Evolutionary conservation across 345 rosid species (phyloP).

Genomic region (Euphorbia lathyris): DNA sequence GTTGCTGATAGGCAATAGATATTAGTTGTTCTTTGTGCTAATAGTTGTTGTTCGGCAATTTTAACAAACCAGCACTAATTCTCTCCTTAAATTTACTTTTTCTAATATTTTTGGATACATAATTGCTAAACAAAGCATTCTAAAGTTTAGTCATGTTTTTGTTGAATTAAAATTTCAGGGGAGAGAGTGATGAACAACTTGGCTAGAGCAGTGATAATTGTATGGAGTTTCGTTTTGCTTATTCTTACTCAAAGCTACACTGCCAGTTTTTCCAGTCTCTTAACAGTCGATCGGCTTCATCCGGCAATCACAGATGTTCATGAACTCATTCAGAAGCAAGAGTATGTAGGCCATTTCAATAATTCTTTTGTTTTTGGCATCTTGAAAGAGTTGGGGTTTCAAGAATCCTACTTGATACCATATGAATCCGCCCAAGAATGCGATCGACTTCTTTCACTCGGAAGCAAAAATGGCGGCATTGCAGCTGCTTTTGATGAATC

Average conservation of each 20-base stretch:
- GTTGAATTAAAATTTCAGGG: too few species aligned
- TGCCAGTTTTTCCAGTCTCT: constrained; percentile 49
- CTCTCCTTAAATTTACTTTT: too few species aligned
- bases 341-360: constrained; percentile 36
- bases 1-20: too few species aligned
- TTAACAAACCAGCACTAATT: too few species aligned
- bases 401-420: background rate
- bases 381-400: constrained; percentile 23
- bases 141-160: too few species aligned
- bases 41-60: too few species aligned
- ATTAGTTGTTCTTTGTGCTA: too few species aligned
- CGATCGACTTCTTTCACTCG: constrained; percentile 20
- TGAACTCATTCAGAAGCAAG: constrained; percentile 34
- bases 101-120: too few species aligned
- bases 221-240: constrained; percentile 61
- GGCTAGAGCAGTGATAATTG: constrained; percentile 36
- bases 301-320: constrained; percentile 42
- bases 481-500: constrained; percentile 39
- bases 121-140: too few species aligned
- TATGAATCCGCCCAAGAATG: constrained; percentile 23
- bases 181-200: too few species aligned
- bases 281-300: constrained; percentile 44
- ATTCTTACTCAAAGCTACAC: constrained; percentile 65
- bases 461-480: constrained; percentile 26
- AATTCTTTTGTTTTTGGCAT: constrained; percentile 38